Evolutionary conservation across 2,329 filamentous ascomycete species (phyloP).

Genomic region (Talaromyces sp.): DNA sequence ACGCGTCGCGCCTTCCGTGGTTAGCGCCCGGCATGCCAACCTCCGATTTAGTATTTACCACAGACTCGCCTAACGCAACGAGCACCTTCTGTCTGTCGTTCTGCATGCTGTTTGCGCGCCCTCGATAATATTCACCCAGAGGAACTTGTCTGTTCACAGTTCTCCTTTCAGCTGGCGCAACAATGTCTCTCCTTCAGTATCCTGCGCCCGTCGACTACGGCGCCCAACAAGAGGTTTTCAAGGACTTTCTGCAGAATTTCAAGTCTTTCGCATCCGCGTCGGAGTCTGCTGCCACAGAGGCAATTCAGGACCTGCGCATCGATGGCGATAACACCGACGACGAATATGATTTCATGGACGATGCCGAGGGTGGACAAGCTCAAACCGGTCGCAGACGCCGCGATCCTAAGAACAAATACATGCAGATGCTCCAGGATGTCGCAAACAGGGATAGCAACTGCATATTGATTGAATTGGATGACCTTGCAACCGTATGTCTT

Average conservation of each 20-base stretch:
- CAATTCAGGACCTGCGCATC: conserved; percentile 77
- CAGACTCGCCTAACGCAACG: not conserved
- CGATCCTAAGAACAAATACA: conserved; percentile 75
- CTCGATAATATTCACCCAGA: not conserved
- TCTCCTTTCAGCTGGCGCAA: conserved; percentile 22
- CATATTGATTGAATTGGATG: conserved; percentile 82
- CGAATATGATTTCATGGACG: conserved; percentile 90
- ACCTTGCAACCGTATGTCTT: conserved; percentile 62
- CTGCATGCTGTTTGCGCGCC: conserved; percentile 5
- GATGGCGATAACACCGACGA: conserved; percentile 82
- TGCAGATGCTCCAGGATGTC: conserved; percentile 77
- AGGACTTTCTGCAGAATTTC: conserved; percentile 82
- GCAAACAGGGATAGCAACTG: conserved; percentile 73
- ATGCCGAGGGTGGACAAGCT: conserved; percentile 54
- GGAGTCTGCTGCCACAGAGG: conserved; percentile 65
- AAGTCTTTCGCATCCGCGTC: conserved; percentile 65
- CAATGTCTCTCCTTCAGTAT: conserved; percentile 81
- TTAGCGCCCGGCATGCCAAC: conserved; percentile 12
- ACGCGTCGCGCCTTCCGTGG: conserved; percentile 18
- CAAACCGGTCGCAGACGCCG: conserved; percentile 44
- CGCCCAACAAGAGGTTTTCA: conserved; percentile 72
- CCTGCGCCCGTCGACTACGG: conserved; percentile 78
- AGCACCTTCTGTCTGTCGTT: conserved; percentile 2
- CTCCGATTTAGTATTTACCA: conserved; percentile 8
- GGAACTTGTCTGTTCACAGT: conserved; percentile 1